Evolutionary conservation across 345 rosid genomes (phyloP), one percentile per base, ranked within the genome.

Genomic region (Rhodamnia rubescens): DNA sequence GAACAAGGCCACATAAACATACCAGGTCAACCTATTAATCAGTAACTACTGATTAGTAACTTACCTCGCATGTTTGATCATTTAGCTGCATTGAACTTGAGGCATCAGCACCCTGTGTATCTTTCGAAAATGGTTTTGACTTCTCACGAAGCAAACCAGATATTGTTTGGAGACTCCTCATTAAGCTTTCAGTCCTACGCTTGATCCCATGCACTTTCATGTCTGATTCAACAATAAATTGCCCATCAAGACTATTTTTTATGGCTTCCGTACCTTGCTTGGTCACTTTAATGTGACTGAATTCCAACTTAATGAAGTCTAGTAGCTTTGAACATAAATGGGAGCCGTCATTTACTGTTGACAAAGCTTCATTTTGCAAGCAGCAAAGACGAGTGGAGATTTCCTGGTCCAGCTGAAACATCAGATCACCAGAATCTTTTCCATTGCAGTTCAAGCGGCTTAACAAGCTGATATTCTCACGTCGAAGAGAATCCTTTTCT

Each of bases 331-430:
- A 89, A 89, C 94, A 93, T 50, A 93, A 87, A 57, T 90, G 89
- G 84, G 86, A 85, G 90, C 95, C 90, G 88, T 93, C 96, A 36
- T 93, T 92, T 83, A 98, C 90, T 90, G 92, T 89, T 44, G 93
- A 85, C 29, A 98, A 80, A 81, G 98, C 99, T 87, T 94, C 97
- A 87, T 91, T 94, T 91, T 98, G 97, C 91, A 98, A 91, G 89
- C 84, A 92, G 91, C 90, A 84, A 54, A 92, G 86, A 36, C 96
- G 93, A 82, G 89, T 86, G 93, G 88, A 86, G 89, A 94, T 83
- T 92, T 97, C 98, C 86, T 86, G 89, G 89, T 97, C 98, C 83
- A 97, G 90, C 91, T 92, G 95, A 84, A 94, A 87, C 44, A 91
- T 94, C 85, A 91, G 86, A 80, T 89, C 92, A 78, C 90, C 93